phyloP scores from a whole-genome alignment of 805 yeast species.

The Phaffomyces antillensis region DNA sequence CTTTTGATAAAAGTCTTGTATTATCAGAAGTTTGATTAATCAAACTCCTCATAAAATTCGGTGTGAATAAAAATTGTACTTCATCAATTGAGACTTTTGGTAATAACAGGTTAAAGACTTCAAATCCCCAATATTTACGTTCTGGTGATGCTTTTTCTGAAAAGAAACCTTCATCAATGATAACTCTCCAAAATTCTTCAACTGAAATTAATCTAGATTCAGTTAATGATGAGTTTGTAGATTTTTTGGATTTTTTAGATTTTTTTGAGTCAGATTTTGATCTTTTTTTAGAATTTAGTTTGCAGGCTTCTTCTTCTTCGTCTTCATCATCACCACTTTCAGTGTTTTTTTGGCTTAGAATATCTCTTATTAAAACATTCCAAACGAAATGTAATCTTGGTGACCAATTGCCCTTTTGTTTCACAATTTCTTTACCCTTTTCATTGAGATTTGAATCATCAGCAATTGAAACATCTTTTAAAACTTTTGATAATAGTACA shows the following conservation, averaged over 20 bases:
- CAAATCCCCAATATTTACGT: conserved; percentile 81
- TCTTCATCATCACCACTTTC: conserved; percentile 19
- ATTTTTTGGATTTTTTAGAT: conserved; percentile 17
- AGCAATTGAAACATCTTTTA: conserved; percentile 46
- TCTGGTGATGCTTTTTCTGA: conserved; percentile 74
- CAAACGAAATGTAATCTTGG: conserved; percentile 75
- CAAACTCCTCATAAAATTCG: conserved; percentile 62
- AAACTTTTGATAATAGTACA: conserved; percentile 49
- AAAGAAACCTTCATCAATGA: conserved; percentile 76
- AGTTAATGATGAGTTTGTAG: conserved; percentile 4
- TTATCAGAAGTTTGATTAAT: conserved; percentile 69
- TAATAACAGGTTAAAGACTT: conserved; percentile 51
- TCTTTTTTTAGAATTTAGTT: conserved; percentile 32
- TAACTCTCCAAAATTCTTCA: conserved; percentile 70
- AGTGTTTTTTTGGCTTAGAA: conserved; percentile 16
- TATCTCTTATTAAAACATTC: conserved; percentile 47
- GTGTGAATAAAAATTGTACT: conserved; percentile 37
- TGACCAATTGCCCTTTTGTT: conserved; percentile 64
- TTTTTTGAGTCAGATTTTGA: conserved; percentile 28
- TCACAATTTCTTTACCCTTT: conserved; percentile 21
- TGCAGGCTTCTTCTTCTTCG: not conserved
- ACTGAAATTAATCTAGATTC: conserved; percentile 19
- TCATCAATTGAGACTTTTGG: conserved; percentile 20
- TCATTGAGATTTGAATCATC: conserved; percentile 19
- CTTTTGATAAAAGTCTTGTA: conserved; percentile 58